A percentile compares a stretch with the other conserved stretches of the same genome.
Evolutionary conservation across 2,329 filamentous ascomycete genomes (phyloP).

Genomic region (Penicillium sp.): DNA sequence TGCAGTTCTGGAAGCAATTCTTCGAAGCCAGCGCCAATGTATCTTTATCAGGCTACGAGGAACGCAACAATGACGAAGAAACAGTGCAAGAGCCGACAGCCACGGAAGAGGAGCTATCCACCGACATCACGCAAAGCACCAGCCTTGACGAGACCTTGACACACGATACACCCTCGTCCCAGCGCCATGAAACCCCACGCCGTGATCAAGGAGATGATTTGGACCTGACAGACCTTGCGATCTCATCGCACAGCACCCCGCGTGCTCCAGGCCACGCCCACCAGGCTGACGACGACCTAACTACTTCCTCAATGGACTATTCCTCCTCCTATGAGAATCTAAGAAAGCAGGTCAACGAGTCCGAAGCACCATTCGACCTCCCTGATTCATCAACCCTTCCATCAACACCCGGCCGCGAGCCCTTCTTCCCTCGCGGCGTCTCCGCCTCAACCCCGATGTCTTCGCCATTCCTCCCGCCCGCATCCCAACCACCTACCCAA

Average conservation of each 20-base stretch:
- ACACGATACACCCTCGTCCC: slow-evolving; percentile 43
- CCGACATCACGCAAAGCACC: slow-evolving; percentile 47
- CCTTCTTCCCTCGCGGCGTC: slow-evolving; percentile 38
- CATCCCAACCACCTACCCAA: slow-evolving; percentile 43
- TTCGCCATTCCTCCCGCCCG: slow-evolving; percentile 58
- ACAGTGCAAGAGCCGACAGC: slow-evolving; percentile 52
- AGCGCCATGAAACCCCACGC: slow-evolving; percentile 29
- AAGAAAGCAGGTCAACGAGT: slow-evolving; percentile 63
- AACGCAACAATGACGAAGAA: slow-evolving; percentile 65
- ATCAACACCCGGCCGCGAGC: slow-evolving; percentile 37
- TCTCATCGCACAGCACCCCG: slow-evolving; percentile 52
- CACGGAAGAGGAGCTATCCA: slow-evolving; percentile 59
- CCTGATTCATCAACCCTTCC: slow-evolving; percentile 38
- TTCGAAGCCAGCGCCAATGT: slow-evolving; percentile 98
- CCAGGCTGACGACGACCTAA: slow-evolving; percentile 37
- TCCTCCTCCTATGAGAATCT: slow-evolving; percentile 76
- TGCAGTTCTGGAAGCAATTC: slow-evolving; percentile 98
- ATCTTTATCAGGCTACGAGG: slow-evolving; percentile 91
- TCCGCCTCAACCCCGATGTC: slow-evolving; percentile 65
- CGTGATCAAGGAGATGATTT: slow-evolving; percentile 44
- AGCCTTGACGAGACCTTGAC: slow-evolving; percentile 38
- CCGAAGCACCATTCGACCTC: slow-evolving; percentile 37
- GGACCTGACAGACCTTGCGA: slow-evolving; percentile 44
- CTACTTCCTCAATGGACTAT: slow-evolving; percentile 54
- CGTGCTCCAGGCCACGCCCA: slow-evolving; percentile 37